Evolutionary conservation across 768 basidiomycete genomes (phyloP).

Genomic region (Favolaschia claudopus): DNA sequence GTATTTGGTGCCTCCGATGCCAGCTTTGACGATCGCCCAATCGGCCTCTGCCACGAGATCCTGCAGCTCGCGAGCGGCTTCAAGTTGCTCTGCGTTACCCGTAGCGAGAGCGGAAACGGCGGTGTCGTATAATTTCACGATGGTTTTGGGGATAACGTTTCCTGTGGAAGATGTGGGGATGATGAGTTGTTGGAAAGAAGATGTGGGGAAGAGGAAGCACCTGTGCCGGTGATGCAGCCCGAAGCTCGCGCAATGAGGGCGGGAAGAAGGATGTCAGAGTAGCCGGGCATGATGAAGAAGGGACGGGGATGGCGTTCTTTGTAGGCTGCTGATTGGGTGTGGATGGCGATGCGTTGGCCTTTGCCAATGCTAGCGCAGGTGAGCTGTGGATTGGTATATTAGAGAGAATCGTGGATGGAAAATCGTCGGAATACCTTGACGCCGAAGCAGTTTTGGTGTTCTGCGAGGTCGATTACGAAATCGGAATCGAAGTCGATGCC

Average conservation of each 20-base stretch:
- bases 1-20: conserved; percentile 29
- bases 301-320: conserved; percentile 23
- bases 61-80: conserved; percentile 61
- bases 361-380: conserved; percentile 29
- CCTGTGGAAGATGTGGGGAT: neutral
- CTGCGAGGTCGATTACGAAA: conserved; percentile 23
- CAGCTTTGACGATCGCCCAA: conserved; percentile 59
- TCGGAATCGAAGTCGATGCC: conserved; percentile 28
- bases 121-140: conserved; percentile 27
- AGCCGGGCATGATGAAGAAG: conserved; percentile 29
- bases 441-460: conserved; percentile 32
- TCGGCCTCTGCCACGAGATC: conserved; percentile 67
- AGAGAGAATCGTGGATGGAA: neutral
- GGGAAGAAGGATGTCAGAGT: conserved; percentile 29
- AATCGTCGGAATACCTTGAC: conserved; percentile 15
- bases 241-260: conserved; percentile 24
- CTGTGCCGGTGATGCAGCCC: conserved; percentile 28
- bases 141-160: conserved; percentile 29
- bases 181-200: neutral
- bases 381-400: conserved; percentile 10
- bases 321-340: conserved; percentile 27
- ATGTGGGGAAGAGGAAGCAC: neutral
- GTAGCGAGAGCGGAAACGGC: conserved; percentile 13
- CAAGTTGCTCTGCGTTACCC: conserved; percentile 5
- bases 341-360: conserved; percentile 23